Percentiles rank a stretch among this genome's conserved stretches.
These are phyloP conservation scores for Alternaria arborescens DNA, from an alignment of 2,329 filamentous ascomycete species.

Conservation along the genomic window DNA sequence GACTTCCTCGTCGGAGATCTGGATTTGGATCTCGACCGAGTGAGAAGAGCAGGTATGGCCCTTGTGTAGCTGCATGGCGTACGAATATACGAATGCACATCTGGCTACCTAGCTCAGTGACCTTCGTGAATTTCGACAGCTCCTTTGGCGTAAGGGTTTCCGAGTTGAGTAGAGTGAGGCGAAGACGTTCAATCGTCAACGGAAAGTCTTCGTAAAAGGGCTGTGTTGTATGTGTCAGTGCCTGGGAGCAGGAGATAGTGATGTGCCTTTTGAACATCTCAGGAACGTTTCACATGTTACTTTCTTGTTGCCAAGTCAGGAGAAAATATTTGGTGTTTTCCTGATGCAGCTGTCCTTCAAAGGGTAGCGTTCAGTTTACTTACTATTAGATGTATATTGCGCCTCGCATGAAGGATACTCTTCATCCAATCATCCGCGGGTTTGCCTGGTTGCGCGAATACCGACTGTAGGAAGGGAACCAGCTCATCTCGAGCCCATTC, in stretches of 20 bases:
- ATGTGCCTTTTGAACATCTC: no score
- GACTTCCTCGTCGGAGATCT: slow-evolving; percentile 6
- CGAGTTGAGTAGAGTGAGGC: slow-evolving; percentile 13
- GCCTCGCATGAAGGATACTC: background rate
- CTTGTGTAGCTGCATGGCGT: slow-evolving; percentile 16
- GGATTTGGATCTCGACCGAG: slow-evolving; percentile 10
- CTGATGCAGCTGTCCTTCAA: background rate
- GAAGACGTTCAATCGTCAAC: slow-evolving; percentile 16
- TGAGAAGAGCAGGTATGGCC: slow-evolving; percentile 6
- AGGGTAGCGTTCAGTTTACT: background rate
- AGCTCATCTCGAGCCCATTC: slow-evolving; percentile 15
- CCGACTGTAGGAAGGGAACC: slow-evolving; percentile 10
- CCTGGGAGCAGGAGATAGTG: background rate
- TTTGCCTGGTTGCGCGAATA: background rate
- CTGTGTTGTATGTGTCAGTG: slow-evolving; percentile 5
- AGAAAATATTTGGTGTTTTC: background rate
- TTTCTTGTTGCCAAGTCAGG: no score
- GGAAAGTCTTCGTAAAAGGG: slow-evolving; percentile 18
- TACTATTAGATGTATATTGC: slow-evolving; percentile 3
- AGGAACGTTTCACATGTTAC: no score
- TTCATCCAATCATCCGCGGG: slow-evolving; percentile 1
- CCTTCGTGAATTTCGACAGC: background rate
- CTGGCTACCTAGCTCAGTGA: background rate
- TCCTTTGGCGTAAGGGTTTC: slow-evolving; percentile 7
- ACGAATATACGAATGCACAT: slow-evolving; percentile 15